Base-by-base conservation (phyloP, 495 filamentous ascomycete species). In the Penicillium desertorum region DNA sequence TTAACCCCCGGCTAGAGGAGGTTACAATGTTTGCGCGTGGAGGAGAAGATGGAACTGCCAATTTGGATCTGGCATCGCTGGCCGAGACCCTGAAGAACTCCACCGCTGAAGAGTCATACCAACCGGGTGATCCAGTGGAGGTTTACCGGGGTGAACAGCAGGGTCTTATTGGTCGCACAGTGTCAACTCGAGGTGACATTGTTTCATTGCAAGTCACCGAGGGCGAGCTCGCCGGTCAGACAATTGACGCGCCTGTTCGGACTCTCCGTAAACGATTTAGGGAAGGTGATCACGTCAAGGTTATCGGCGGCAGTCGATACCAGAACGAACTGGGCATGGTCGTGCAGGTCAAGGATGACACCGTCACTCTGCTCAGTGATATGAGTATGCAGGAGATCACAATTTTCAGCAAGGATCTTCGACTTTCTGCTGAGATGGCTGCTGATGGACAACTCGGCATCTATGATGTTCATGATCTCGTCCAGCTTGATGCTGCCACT, bases 321-420 rank as follows among this genome's bases (percentile, higher is more conserved):
- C 82, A 87, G 53, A 94, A 98, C 62, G 95, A 97, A 73, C 84
- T 96, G 45, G 95, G 95, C 65, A 96, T 97, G 88, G 92, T 99
- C 12, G 90, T 96, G 44, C 88, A 90, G 68, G 94, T 96, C 58
- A 86, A 83, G 57, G 88, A 92, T 29, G 95, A 98, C 68, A 84
- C 87, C 20, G 92, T 99, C 45, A 98, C 95, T 2, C 73, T 99
- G 51, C 74, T 98, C 29, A 95, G 87, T 51, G 95, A 99, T 72
- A 87, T 92, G 63, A 92, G 81, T 51, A 91, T 92, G 74, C 85
- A 87, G 51, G 95, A 98, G 70, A 90, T 99, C 57, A 97, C 92
- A 0, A 93, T 99, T 3, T 99, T 99, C 76, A 96, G 92, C 73
- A 96, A 96, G 65, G 95, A 99, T 71, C 78, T 99, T 37, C 83